Percentiles rank a stretch among this genome's conserved stretches.
Conservation (phyloP, 2,329 filamentous ascomycete species). For the Trichoderma koningii region DNA sequence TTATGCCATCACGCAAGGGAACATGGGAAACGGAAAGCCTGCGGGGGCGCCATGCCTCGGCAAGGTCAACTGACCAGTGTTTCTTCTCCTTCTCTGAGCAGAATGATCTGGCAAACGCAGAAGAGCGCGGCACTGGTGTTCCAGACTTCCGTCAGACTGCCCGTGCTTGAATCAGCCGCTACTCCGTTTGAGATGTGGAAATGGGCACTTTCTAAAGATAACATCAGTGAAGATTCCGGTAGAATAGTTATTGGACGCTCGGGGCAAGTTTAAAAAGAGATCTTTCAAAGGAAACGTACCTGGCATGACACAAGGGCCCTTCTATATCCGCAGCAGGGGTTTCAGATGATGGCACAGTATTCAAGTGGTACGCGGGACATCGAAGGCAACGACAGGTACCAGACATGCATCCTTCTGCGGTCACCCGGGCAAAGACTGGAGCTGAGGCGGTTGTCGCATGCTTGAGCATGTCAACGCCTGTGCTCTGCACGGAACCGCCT, state of each 20-base stretch:
- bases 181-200: background rate
- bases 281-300: background rate
- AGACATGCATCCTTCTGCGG: constrained; percentile 31
- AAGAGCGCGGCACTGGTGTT: background rate
- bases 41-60: constrained; percentile 8
- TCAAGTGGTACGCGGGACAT: constrained; percentile 35
- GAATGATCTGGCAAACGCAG: constrained; percentile 1
- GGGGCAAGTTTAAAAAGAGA: background rate
- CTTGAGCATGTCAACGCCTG: constrained; percentile 29
- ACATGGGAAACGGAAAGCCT: constrained; percentile 6
- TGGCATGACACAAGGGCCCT: background rate
- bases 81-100: background rate
- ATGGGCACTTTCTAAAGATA: background rate
- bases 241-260: background rate
- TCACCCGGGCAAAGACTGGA: constrained; percentile 25
- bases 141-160: background rate
- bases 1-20: background rate
- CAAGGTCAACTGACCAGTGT: background rate
- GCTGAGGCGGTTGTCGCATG: constrained; percentile 36
- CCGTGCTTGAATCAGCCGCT: background rate
- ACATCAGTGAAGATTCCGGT: background rate
- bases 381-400: constrained; percentile 32
- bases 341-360: constrained; percentile 39
- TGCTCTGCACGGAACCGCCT: background rate
- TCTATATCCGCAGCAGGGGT: constrained; percentile 26